Evolutionary conservation across 176 grass and related monocot genomes (phyloP).

Genomic region (Pharus latifolius): DNA sequence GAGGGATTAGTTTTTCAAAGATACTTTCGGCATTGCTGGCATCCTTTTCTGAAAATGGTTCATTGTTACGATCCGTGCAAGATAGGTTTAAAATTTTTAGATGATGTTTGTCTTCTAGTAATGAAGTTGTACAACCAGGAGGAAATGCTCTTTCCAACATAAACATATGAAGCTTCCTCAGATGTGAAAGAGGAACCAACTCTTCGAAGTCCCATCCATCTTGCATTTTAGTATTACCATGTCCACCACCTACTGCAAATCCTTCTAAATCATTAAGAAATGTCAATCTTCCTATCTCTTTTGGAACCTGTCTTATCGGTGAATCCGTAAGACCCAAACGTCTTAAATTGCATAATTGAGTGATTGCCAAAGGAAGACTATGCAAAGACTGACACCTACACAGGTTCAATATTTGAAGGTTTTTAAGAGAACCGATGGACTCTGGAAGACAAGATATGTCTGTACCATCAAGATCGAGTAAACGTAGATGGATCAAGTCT

Average conservation of each 20-base stretch:
- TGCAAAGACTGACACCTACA: not conserved
- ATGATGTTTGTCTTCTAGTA: not conserved
- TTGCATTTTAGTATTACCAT: not conserved
- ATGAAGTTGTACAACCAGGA: not conserved
- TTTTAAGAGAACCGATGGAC: not conserved
- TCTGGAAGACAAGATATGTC: not conserved
- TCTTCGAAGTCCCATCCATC: not conserved
- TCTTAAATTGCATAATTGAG: not conserved
- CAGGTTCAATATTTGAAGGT: constrained; percentile 18
- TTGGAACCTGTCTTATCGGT: constrained; percentile 7
- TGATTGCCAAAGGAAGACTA: not conserved
- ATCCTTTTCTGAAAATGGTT: not conserved
- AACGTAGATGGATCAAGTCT: not conserved
- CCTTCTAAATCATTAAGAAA: constrained; percentile 2
- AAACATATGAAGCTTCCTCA: not conserved
- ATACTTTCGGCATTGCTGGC: not conserved
- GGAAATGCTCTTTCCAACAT: not conserved
- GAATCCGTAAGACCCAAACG: not conserved
- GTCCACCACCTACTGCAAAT: not conserved
- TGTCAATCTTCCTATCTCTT: not conserved
- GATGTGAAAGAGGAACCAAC: not conserved
- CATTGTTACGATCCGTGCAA: not conserved
- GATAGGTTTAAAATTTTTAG: fast-evolving
- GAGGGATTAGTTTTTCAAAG: constrained; percentile 8
- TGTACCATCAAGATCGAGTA: not conserved